Evolutionary conservation across 2,329 filamentous ascomycete genomes (phyloP).

Genomic region (Dendryphion nanum): DNA sequence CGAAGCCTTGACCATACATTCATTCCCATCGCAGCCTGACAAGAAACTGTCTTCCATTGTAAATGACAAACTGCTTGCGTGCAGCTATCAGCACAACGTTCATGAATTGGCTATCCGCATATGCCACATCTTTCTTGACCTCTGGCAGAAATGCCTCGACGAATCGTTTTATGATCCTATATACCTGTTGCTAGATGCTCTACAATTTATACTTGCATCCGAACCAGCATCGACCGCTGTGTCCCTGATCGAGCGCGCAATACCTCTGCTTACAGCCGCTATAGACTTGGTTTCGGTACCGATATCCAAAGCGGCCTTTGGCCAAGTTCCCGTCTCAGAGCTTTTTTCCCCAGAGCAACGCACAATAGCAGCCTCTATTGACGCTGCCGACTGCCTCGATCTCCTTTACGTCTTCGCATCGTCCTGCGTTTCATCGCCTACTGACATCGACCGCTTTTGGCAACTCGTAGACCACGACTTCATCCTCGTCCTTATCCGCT

Average conservation of each 20-base stretch:
- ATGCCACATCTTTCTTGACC: conserved; percentile 59
- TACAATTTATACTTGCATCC: conserved; percentile 63
- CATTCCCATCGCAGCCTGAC: conserved; percentile 62
- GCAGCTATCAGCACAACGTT: conserved; percentile 49
- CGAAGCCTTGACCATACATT: conserved; percentile 64
- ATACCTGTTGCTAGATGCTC: conserved; percentile 62
- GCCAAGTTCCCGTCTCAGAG: conserved; percentile 23
- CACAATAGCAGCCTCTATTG: conserved; percentile 57
- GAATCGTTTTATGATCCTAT: conserved; percentile 65
- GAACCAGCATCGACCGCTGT: conserved; percentile 61
- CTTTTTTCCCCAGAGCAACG: conserved; percentile 39
- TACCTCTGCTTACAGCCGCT: conserved; percentile 45
- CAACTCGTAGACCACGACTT: conserved; percentile 64
- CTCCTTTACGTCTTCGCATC: conserved; percentile 64
- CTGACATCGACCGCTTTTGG: conserved; percentile 60
- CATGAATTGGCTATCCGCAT: conserved; percentile 63
- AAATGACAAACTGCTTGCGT: conserved; percentile 63
- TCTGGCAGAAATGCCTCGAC: conserved; percentile 68
- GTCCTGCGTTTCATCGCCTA: conserved; percentile 51
- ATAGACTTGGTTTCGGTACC: conserved; percentile 57
- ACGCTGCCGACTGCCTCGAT: conserved; percentile 62
- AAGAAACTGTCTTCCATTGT: conserved; percentile 56
- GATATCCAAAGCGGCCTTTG: conserved; percentile 33
- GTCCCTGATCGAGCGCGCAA: conserved; percentile 57
- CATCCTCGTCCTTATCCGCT: conserved; percentile 65